phyloP scores from a whole-genome alignment of 2,329 filamentous ascomycete genomes.

The Colletotrichum navitas region DNA sequence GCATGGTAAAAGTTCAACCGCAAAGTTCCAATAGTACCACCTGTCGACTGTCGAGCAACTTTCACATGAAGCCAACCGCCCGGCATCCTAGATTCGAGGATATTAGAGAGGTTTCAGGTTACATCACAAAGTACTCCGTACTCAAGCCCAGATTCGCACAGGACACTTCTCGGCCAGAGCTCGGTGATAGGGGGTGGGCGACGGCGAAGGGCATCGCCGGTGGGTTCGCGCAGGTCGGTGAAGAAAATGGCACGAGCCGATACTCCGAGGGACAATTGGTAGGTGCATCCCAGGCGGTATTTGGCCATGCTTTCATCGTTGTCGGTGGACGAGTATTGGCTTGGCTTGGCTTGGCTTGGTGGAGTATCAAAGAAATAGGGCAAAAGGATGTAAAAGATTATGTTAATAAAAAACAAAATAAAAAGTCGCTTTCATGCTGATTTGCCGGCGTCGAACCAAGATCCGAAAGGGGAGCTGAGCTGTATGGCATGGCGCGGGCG shows the following conservation, averaged over 20 bases:
- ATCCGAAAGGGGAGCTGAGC: background rate
- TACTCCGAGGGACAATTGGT: constrained; percentile 7
- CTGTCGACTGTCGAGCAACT: constrained; percentile 13
- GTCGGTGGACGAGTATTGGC: background rate
- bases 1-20: constrained; percentile 18
- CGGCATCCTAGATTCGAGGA: background rate
- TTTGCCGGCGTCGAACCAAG: background rate
- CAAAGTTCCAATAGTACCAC: constrained; percentile 4
- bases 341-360: background rate
- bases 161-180: constrained; percentile 12
- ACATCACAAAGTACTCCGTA: background rate
- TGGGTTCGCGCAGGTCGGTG: constrained; percentile 9
- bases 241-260: constrained; percentile 34
- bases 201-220: constrained; percentile 3
- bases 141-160: constrained; percentile 19
- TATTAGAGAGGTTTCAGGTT: constrained; percentile 30
- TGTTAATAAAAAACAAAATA: background rate
- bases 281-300: background rate
- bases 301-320: background rate
- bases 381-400: no score
- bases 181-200: constrained; percentile 16
- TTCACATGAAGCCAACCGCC: constrained; percentile 18
- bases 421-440: background rate
- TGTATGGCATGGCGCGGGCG: background rate
- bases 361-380: background rate